phyloP scores from a whole-genome alignment of 2,329 filamentous ascomycete genomes.

The Zalaria sp. region DNA sequence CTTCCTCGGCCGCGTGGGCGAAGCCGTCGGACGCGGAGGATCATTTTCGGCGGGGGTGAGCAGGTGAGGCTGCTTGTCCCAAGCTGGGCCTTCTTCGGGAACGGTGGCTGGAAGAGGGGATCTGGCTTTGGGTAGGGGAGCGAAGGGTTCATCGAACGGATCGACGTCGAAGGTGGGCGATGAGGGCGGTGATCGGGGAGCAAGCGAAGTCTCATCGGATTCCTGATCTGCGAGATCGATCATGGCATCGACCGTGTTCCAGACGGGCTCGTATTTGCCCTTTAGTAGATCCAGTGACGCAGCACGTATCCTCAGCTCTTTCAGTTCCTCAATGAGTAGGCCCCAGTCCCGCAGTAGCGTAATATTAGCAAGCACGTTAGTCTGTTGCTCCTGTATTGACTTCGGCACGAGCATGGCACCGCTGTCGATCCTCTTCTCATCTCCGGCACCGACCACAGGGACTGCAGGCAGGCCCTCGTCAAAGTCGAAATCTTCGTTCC shows the following conservation, averaged over 20 bases:
- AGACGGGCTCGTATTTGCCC: constrained; percentile 47
- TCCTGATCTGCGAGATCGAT: constrained; percentile 66
- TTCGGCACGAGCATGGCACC: constrained; percentile 57
- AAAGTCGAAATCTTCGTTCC: constrained; percentile 84
- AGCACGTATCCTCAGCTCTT: constrained; percentile 59
- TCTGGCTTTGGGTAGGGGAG: constrained; percentile 4
- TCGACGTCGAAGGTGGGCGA: constrained; percentile 44
- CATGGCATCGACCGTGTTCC: constrained; percentile 75
- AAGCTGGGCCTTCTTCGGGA: not conserved
- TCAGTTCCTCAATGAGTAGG: constrained; percentile 68
- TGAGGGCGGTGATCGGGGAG: constrained; percentile 40
- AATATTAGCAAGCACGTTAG: constrained; percentile 69
- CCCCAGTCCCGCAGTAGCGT: constrained; percentile 74
- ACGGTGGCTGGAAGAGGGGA: constrained; percentile 3
- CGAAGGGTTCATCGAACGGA: constrained; percentile 38
- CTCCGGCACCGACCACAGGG: constrained; percentile 12
- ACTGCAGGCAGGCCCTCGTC: constrained; percentile 27
- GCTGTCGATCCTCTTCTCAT: constrained; percentile 28
- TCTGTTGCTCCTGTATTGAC: constrained; percentile 68
- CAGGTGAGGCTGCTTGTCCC: not conserved
- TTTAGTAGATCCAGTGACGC: constrained; percentile 51
- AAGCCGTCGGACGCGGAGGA: constrained; percentile 1
- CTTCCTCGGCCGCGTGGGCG: constrained; percentile 30
- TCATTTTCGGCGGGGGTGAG: not conserved
- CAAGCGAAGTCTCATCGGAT: constrained; percentile 39